These are phyloP conservation scores for Saccharomycopsis babjevae DNA, from an alignment of 805 yeast genomes.

Conservation along the genomic window DNA sequence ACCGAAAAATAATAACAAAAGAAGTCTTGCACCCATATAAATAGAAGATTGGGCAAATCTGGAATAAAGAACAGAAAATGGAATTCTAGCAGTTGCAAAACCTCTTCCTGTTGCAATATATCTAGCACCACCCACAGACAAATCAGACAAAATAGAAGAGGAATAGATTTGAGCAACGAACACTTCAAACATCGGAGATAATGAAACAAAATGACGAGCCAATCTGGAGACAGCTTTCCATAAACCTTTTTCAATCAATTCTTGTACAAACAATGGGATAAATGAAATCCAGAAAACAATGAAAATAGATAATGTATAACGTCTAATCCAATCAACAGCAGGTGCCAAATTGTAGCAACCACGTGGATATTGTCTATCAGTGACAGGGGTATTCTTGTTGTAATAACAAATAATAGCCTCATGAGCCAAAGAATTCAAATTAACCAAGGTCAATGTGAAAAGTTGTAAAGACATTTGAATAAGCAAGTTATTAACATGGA, in stretches of 20 bases:
- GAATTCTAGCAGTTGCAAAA: conserved; percentile 74
- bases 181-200: conserved; percentile 89
- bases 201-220: conserved; percentile 62
- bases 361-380: conserved; percentile 61
- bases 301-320: conserved; percentile 81
- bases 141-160: conserved; percentile 59
- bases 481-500: conserved; percentile 83
- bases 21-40: conserved; percentile 63
- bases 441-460: conserved; percentile 70
- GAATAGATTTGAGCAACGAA: conserved; percentile 93
- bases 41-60: conserved; percentile 69
- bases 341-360: conserved; percentile 86
- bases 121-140: conserved; percentile 84
- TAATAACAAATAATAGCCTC: conserved; percentile 65
- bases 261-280: conserved; percentile 80
- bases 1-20: conserved; percentile 64
- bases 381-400: conserved; percentile 55
- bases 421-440: conserved; percentile 66
- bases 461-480: conserved; percentile 80
- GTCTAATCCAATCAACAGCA: conserved; percentile 80
- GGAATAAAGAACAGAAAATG: conserved; percentile 64
- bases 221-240: conserved; percentile 65
- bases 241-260: conserved; percentile 74
- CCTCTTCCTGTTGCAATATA: conserved; percentile 93
- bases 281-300: conserved; percentile 90